Base-by-base conservation (phyloP, 1,284 basidiomycete species). In the Tausonia pullulans region DNA sequence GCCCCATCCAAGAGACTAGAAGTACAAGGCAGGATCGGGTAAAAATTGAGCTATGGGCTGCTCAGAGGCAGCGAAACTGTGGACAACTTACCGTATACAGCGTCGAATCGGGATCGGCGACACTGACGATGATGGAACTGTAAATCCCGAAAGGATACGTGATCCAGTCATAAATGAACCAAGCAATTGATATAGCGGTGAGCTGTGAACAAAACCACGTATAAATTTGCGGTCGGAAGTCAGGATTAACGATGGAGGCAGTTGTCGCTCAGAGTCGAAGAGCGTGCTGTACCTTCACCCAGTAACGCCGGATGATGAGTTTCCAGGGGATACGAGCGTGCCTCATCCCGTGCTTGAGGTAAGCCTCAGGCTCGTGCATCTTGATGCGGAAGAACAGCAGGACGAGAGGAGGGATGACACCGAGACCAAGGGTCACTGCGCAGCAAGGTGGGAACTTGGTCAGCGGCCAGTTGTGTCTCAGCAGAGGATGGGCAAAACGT, bases 271-370 rank as follows among this genome's bases (percentile, higher is more conserved):
- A 27, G 27, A 27, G 27, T 27, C 27, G 27, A 27, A 27, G 27
- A 27, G 27, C 27, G 27, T 27, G 27, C 27, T 27, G 27, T 27
- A 27, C 27, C 27, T 81, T 80, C 46, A 78, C 74, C 79, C 90
- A 88, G 74, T 97, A 97, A 50, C 88, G 84, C 71, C 82, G 86
- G 64, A 96, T 70, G 70, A 95, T 81, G 49, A 97, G 81, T 73
- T 76, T 70, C 74, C 94, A 95, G 0, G 91, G 91, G 48, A 89
- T 85, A 60, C 75, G 49, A 40, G 40, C 49, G 43, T 48, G 43
- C 51, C 58, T 52, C 86, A 96, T 95, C 0, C 86, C 69, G 69
- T 72, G 68, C 60, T 68, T 68, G 58, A 64, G 75, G 45, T 76
- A 79, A 52, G 76, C 72, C 46, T 80, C 80, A 67, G 78, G 77